Percentiles rank a stretch among this genome's conserved stretches.
phyloP scores from a whole-genome alignment of 768 basidiomycete species.

The Tylopilus felleus region DNA sequence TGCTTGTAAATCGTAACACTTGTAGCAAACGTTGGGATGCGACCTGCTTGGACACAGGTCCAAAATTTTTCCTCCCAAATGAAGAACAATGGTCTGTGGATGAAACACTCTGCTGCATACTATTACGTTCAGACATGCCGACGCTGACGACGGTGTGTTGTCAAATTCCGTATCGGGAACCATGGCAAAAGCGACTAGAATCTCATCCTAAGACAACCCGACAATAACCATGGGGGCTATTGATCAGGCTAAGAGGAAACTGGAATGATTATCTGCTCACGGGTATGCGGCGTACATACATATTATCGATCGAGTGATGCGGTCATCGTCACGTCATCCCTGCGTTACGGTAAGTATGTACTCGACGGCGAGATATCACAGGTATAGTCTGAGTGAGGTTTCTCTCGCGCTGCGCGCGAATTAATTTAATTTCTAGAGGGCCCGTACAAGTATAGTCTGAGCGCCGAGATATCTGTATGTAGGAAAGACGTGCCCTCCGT shows the following conservation, averaged over 20 bases:
- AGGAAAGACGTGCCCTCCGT: background rate
- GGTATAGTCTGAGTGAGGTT: too few species aligned
- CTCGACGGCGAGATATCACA: too few species aligned
- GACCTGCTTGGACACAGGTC: background rate
- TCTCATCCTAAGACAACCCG: background rate
- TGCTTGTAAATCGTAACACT: background rate
- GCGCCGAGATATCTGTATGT: too few species aligned
- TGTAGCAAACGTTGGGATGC: background rate
- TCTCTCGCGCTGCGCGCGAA: too few species aligned
- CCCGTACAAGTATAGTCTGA: too few species aligned
- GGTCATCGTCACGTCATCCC: background rate
- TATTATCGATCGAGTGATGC: background rate
- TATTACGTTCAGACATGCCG: background rate
- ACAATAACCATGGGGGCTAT: too few species aligned
- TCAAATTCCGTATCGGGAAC: background rate
- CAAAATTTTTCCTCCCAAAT: background rate
- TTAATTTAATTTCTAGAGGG: too few species aligned
- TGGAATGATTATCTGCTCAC: background rate
- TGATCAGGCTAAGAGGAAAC: background rate
- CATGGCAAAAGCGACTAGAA: background rate
- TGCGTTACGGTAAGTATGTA: too few species aligned
- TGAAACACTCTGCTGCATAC: background rate
- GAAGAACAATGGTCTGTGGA: background rate
- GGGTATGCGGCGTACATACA: background rate
- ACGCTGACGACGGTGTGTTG: background rate